Evolutionary conservation across 805 yeast species (phyloP), one percentile per base, ranked within the genome.

Genomic region (Wickerhamomyces pijperi): DNA sequence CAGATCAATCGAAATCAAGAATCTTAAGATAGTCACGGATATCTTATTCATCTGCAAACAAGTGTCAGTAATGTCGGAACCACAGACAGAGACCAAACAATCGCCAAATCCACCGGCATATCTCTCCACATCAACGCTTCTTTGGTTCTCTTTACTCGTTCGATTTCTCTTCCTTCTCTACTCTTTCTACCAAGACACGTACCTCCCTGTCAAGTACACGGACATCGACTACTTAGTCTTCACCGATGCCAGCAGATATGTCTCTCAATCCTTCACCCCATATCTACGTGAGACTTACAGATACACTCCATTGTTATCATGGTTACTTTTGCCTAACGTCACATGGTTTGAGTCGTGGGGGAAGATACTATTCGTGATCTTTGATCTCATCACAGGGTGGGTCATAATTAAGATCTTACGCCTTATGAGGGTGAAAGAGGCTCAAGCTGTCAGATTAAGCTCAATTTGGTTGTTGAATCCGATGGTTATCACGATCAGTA

Each of bases 151-250:
- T n/a, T n/a, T n/a, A n/a, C n/a, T n/a, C n/a, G n/a, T 2, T 51
- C 67, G 2, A 40, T 56, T 1, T 18, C 59, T 4, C 42, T 76
- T 28, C 65, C 97, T 41, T 41, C 76, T 4, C 81, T 64, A 3
- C 82, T 90, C 52, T 76, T 86, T 48, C 2, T 87, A 83, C 56
- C 98, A 92, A 58, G 98, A 92, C 59, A 68, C 72, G 4, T 60
- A 74, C 46, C 74, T 84, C 76, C 75, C 76, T 11, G 82, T 88
- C 16, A 80, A 82, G 45, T 92, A 86, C 63, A 92, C 98, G 0
- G 98, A 92, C 52, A 82, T 92, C 36, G 98, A 92, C 59, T 92
- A 92, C 60, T 67, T 76, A 55, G 98, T 92, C 36, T 92, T 92
- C 56, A 76, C 94, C 2, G 97, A 92, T 63, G 97, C 98, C 8